Evolutionary conservation across 805 yeast species (phyloP), one percentile per base, ranked within the genome.

Genomic region (Metschnikowia gruessii): DNA sequence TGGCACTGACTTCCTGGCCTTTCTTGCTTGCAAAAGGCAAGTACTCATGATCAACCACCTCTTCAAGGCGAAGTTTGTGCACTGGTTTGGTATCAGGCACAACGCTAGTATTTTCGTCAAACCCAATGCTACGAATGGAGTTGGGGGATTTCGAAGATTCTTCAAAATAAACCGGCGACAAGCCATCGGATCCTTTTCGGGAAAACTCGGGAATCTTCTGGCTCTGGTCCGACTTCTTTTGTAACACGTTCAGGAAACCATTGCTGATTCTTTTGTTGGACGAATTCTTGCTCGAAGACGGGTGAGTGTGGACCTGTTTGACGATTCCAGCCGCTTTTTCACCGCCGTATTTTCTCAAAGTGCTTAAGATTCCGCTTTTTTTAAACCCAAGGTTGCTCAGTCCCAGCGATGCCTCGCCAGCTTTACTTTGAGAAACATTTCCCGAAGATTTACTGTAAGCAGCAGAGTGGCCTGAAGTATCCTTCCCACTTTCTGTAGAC

Each of bases 261-360:
- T 44, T 45, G 30, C 48, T 24, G 37, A 45, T 31, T n/a, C 54
- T 49, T 28, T 42, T 48, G 16, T 46, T 39, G 33, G 42, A 35
- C 12, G 46, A 29, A 13, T 35, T 37, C 22, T 22, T 34, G 5
- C 43, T 17, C 11, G 46, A 21, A 2, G 45, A 39, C 2, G 49
- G 45, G 29, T 21, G 16, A 4, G 46, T 42, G 2, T 48, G 56
- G 21, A 55, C 58, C 30, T 67, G 71, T 39, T 66, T 66, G 24
- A 62, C 70, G 26, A 65, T 64, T 13, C 62, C 72, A 1, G 62
- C 70, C 0, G 72, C 72, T 48, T 66, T 68, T 26, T 69, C 73
- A 15, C 69, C 70, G 11, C 74, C 69, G 45, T 63, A 69, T 46
- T 70, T 71, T 29, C 74, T 52, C n/a, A 65, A 59, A 11, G 75